Evolutionary conservation across 805 yeast genomes (phyloP).

Genomic region (Saturnispora quitensis): DNA sequence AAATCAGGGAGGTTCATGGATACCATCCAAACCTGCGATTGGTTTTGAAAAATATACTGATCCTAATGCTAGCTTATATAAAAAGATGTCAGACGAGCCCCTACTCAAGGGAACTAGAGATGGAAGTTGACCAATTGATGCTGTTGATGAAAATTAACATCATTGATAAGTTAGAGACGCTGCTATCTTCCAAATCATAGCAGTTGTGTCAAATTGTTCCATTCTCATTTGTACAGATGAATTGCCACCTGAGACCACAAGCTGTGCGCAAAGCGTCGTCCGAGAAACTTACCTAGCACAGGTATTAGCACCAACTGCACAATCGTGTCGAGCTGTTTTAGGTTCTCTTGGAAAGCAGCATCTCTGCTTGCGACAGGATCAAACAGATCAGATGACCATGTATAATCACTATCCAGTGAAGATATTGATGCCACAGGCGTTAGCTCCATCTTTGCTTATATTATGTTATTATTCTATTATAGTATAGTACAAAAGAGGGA

Average conservation of each 20-base stretch:
- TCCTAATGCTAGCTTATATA: constrained; percentile 20
- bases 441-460: constrained; percentile 37
- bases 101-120: not conserved
- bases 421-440: constrained; percentile 1
- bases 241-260: constrained; percentile 26
- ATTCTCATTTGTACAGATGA: not conserved
- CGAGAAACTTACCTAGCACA: constrained; percentile 55
- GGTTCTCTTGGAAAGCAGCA: constrained; percentile 6
- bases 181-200: constrained; percentile 6
- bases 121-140: constrained; percentile 14
- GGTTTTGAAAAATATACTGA: constrained; percentile 22
- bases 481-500: not conserved
- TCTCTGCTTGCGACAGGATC: constrained; percentile 2
- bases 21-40: constrained; percentile 24
- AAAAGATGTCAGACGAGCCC: constrained; percentile 4
- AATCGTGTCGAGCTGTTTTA: constrained; percentile 49
- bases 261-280: constrained; percentile 45
- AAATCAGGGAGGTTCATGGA: constrained; percentile 8
- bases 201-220: not conserved
- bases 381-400: constrained; percentile 8
- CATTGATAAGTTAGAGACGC: constrained; percentile 16
- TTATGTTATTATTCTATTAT: not conserved
- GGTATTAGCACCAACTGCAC: constrained; percentile 56
- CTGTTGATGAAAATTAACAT: constrained; percentile 23
- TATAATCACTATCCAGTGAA: constrained; percentile 4